Percentiles rank a stretch among this genome's conserved stretches.
Conservation (phyloP, 192 early-diverging fungal genomes). For the Umbelopsis vinacea region DNA sequence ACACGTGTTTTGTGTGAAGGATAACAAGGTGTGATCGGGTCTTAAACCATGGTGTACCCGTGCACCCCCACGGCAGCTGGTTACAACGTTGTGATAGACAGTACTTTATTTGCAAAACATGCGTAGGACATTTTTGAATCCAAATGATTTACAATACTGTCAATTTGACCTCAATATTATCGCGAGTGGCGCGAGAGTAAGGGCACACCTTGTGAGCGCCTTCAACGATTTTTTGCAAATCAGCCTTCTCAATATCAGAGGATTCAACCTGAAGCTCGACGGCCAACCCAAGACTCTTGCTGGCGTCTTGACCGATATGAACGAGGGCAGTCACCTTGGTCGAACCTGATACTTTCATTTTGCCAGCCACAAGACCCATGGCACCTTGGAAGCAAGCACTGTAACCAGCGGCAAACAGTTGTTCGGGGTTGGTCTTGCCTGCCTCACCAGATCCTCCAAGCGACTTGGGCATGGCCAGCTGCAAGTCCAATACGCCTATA, state of each 20-base stretch:
- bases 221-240: conserved; percentile 49
- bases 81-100: no score
- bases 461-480: conserved; percentile 52
- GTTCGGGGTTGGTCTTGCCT: conserved; percentile 58
- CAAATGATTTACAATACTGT: conserved; percentile 36
- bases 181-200: conserved; percentile 52
- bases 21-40: no score
- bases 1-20: no score
- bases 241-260: conserved; percentile 45
- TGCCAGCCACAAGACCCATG: conserved; percentile 50
- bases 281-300: conserved; percentile 45
- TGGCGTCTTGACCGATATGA: conserved; percentile 49
- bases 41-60: no score
- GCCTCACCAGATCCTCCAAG: conserved; percentile 51
- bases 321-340: conserved; percentile 49
- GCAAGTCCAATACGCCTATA: conserved; percentile 41
- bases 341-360: conserved; percentile 44
- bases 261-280: conserved; percentile 49
- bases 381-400: conserved; percentile 52
- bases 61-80: no score
- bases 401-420: conserved; percentile 59
- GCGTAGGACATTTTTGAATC: neutral
- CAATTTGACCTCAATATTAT: conserved; percentile 55
- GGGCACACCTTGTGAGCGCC: conserved; percentile 54
- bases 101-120: no score